Evolutionary conservation across 352 stramenopile genomes (phyloP).

Genomic region (Phytophthora syringae): DNA sequence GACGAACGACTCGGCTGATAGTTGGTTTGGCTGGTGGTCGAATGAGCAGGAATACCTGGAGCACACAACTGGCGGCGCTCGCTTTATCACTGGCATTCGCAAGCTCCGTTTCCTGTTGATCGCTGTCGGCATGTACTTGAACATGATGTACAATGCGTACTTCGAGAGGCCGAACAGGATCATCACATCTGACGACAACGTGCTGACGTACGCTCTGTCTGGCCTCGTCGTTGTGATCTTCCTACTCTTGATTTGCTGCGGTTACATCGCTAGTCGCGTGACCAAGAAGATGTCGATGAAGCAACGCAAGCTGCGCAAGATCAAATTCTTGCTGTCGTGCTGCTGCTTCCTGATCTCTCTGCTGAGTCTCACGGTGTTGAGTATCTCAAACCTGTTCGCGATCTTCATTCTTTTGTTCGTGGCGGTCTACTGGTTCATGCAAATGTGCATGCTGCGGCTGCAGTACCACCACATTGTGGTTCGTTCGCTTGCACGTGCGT

Average conservation of each 20-base stretch:
- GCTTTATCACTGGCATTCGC: constrained; percentile 72
- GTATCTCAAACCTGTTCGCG: constrained; percentile 76
- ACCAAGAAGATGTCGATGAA: no score
- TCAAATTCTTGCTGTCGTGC: constrained; percentile 80
- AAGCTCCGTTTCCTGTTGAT: constrained; percentile 84
- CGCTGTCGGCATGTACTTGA: constrained; percentile 80
- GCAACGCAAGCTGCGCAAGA: no score
- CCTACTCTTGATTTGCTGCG: no score
- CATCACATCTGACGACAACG: constrained; percentile 57
- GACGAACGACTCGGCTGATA: constrained; percentile 86
- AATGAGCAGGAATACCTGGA: no score
- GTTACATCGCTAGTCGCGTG: no score
- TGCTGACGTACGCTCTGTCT: constrained; percentile 69
- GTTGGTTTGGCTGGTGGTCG: constrained; percentile 90
- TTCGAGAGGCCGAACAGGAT: constrained; percentile 65
- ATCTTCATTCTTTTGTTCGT: constrained; percentile 74
- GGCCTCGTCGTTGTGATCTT: constrained; percentile 75
- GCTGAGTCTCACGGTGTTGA: constrained; percentile 74
- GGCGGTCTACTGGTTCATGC: constrained; percentile 89
- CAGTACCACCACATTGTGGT: constrained; percentile 90
- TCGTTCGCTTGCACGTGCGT: constrained; percentile 70
- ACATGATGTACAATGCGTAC: constrained; percentile 83
- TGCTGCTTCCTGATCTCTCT: constrained; percentile 70
- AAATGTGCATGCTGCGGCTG: constrained; percentile 75
- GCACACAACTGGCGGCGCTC: constrained; percentile 67